Evolutionary conservation across 2,329 filamentous ascomycete species (phyloP), one percentile per base, ranked within the genome.

Genomic region (Rutstroemia sp.): DNA sequence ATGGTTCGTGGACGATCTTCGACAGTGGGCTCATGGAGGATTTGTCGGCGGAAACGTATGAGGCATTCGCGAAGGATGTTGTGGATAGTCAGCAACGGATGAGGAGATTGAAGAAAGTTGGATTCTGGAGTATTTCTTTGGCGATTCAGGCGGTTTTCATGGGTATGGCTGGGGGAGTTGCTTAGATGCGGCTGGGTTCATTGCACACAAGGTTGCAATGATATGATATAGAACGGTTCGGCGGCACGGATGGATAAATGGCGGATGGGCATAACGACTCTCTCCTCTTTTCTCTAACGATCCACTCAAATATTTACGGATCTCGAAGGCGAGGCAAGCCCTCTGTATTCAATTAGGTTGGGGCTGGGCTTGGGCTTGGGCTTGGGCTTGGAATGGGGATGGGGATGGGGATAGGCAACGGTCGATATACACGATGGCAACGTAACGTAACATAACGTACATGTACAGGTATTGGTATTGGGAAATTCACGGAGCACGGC

Each of bases 21-120:
- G 94, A 99, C 72, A 94, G 88, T 66, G 92, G 91, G 1, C 75
- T 99, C 53, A 90, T 97, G 86, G 89, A 95, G 67, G 94, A 99
- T 72, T 76, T 95, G 59, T 92, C 88, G 6, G 89, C 88, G 61
- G 94, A 96, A 79, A 91, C 91, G 52, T 99, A 99, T 70, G 84
- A 92, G 65, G 94, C 94, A 0, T 97, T 99, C 72, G 91, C 91
- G 39, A 83, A 84, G 61, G 90, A 96, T 70, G 90, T 99, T 34
- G 86, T 91, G 60, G 88, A 96, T 72, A 88, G 94, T 65, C 87
- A 95, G 70, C 89, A 87, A 63, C 84, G 91, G 52, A 87, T 90
- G 64, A 80, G 92, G 51, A 81, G 94, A 46, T 87, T 99, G 69
- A 95, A 92, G 71, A 96, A 97, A 73, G 94, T 96, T 27, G 94